Evolutionary conservation across 768 basidiomycete genomes (phyloP).

Genomic region (Dendrothele bispora): DNA sequence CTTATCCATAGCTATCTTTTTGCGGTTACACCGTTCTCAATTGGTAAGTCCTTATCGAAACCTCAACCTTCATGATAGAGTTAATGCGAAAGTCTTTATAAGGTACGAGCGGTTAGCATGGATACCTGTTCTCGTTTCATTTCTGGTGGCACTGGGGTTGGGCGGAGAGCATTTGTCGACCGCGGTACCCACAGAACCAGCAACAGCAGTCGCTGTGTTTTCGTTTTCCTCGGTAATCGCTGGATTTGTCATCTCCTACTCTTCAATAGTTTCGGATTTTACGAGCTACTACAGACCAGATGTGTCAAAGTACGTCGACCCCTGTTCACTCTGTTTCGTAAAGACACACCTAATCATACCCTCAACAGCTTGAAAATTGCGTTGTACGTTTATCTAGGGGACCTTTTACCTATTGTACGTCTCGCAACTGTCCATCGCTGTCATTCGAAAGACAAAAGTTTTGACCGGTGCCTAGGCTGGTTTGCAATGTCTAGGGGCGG

Average conservation of each 20-base stretch:
- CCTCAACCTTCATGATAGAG: background rate
- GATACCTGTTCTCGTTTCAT: conserved; percentile 77
- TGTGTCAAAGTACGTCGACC: conserved; percentile 56
- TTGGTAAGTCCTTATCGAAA: conserved; percentile 29
- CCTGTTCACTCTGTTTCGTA: background rate
- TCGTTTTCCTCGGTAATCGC: conserved; percentile 70
- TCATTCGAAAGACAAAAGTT: too few species aligned
- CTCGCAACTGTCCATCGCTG: background rate
- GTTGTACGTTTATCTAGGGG: conserved; percentile 65
- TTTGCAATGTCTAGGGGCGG: conserved; percentile 55
- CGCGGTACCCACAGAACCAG: conserved; percentile 48
- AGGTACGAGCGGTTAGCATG: conserved; percentile 75
- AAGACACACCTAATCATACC: too few species aligned
- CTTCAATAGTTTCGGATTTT: conserved; percentile 68
- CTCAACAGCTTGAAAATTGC: too few species aligned
- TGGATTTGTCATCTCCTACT: conserved; percentile 70
- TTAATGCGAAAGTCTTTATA: too few species aligned
- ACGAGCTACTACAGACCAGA: conserved; percentile 65
- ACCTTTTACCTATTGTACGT: conserved; percentile 57
- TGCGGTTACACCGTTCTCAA: conserved; percentile 52
- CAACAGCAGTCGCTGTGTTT: conserved; percentile 53
- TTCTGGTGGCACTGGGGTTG: conserved; percentile 69
- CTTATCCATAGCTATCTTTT: conserved; percentile 47
- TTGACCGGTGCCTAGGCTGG: conserved; percentile 37
- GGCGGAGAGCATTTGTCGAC: conserved; percentile 67